Evolutionary conservation across 768 basidiomycete genomes (phyloP).

Genomic region (Obba rivulosa): DNA sequence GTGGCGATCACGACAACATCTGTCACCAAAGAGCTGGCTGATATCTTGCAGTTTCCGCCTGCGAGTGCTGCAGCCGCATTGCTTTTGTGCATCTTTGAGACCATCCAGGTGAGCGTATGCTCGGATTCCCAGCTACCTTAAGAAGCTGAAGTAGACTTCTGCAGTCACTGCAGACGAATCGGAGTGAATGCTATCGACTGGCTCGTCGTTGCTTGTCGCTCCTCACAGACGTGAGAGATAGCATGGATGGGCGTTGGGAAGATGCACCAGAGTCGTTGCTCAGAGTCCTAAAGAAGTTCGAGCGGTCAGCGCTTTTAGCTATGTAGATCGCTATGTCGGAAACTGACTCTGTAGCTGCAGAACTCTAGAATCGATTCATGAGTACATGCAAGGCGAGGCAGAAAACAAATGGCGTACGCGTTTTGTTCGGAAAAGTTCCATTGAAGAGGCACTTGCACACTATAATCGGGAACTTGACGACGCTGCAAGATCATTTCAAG

Average conservation of each 20-base stretch:
- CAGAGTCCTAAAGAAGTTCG: slow-evolving; percentile 36
- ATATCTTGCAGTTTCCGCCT: slow-evolving; percentile 36
- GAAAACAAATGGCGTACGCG: slow-evolving; percentile 37
- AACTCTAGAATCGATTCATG: slow-evolving; percentile 31
- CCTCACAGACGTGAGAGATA: slow-evolving; percentile 36
- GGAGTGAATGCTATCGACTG: slow-evolving; percentile 32
- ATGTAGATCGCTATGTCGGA: background rate
- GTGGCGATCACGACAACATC: slow-evolving; percentile 26
- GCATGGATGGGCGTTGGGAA: slow-evolving; percentile 42
- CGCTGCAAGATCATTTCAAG: slow-evolving; percentile 44
- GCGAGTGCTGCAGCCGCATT: slow-evolving; percentile 35
- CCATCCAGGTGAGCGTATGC: slow-evolving; percentile 34
- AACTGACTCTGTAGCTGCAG: slow-evolving; percentile 17
- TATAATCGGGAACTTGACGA: slow-evolving; percentile 35
- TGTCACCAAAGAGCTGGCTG: slow-evolving; percentile 26
- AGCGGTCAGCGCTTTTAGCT: slow-evolving; percentile 25
- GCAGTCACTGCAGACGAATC: slow-evolving; percentile 32
- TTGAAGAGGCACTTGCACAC: slow-evolving; percentile 33
- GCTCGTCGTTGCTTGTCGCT: slow-evolving; percentile 38
- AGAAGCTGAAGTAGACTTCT: background rate
- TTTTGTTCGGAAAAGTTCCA: slow-evolving; percentile 34
- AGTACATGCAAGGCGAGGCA: slow-evolving; percentile 34
- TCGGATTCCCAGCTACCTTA: slow-evolving; percentile 5
- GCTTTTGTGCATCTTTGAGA: slow-evolving; percentile 39
- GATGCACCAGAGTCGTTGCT: slow-evolving; percentile 34